Percentiles rank a stretch among this genome's conserved stretches.
phyloP scores from a whole-genome alignment of 305 asterid genomes.

The Fraxinus nigra region DNA sequence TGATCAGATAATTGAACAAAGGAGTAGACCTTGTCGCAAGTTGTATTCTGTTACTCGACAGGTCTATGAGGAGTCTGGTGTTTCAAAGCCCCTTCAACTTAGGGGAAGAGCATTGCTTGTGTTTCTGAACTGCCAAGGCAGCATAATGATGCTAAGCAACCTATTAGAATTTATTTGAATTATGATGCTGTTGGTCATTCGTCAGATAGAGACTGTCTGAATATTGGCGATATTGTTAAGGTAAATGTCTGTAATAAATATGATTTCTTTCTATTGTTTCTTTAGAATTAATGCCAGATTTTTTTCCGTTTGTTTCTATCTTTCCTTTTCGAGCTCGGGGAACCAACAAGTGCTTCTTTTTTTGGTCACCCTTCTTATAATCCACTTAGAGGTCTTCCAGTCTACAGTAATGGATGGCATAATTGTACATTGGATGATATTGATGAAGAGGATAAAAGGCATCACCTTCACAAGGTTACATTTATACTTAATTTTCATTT shows the following conservation, averaged over 20 bases:
- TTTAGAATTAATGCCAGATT: too few relatives aligned
- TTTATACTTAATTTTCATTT: slow-evolving; percentile 3
- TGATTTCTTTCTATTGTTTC: too few relatives aligned
- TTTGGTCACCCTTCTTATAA: slow-evolving; percentile 80
- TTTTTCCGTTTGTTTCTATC: too few relatives aligned
- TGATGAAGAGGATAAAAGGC: slow-evolving; percentile 82
- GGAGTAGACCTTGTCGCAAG: slow-evolving; percentile 75
- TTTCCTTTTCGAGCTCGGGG: too few relatives aligned
- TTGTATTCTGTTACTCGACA: slow-evolving; percentile 79
- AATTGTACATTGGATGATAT: slow-evolving; percentile 85
- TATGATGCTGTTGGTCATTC: slow-evolving; percentile 45
- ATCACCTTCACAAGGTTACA: slow-evolving; percentile 81
- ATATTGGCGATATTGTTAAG: too few relatives aligned
- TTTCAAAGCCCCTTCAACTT: slow-evolving; percentile 36
- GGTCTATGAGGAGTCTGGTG: slow-evolving; percentile 53
- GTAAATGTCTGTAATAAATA: too few relatives aligned
- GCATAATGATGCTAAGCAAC: slow-evolving; percentile 56
- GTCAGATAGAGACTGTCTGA: too few relatives aligned
- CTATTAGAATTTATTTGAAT: slow-evolving; percentile 83
- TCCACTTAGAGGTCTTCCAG: slow-evolving; percentile 83
- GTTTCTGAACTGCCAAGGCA: slow-evolving; percentile 33
- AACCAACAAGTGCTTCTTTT: slow-evolving; percentile 35
- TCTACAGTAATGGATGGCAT: slow-evolving; percentile 91
- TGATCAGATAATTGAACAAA: slow-evolving; percentile 81
- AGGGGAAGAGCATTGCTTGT: slow-evolving; percentile 68